A percentile compares a stretch with the other conserved stretches of the same genome.
These are phyloP conservation scores for Coprinellus aureogranulatus DNA, from an alignment of 768 basidiomycete genomes.

Conservation along the genomic window DNA sequence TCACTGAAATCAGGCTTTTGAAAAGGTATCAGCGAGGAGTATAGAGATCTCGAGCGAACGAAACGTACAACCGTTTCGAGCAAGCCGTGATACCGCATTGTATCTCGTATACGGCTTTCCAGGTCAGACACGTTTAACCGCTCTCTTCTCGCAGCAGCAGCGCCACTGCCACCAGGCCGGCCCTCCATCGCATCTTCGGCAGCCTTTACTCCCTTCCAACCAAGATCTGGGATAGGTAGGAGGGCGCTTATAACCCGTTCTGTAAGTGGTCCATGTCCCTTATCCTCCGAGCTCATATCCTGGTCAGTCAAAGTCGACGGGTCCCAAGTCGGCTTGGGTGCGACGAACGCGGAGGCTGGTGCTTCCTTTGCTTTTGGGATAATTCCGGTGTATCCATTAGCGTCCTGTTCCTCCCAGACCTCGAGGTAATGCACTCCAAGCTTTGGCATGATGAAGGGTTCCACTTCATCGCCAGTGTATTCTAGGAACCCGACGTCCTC, in stretches of 20 bases:
- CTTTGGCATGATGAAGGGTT: conserved; percentile 82
- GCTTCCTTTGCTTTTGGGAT: conserved; percentile 31
- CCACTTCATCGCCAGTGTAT: conserved; percentile 85
- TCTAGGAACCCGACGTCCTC: conserved; percentile 95
- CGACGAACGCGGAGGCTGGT: conserved; percentile 37
- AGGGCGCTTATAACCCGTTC: conserved; percentile 79
- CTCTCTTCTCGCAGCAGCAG: conserved; percentile 71
- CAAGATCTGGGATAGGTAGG: conserved; percentile 63
- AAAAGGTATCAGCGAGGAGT: too few relatives aligned
- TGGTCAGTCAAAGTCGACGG: conserved; percentile 75
- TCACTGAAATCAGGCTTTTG: conserved; percentile 70
- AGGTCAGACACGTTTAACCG: conserved; percentile 77
- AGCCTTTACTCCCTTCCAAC: conserved; percentile 78
- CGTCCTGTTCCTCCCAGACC: conserved; percentile 92
- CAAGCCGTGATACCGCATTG: conserved; percentile 73
- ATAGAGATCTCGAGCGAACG: neutral
- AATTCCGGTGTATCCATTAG: conserved; percentile 33
- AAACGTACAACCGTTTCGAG: conserved; percentile 65
- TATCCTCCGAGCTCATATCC: conserved; percentile 68
- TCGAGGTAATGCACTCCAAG: conserved; percentile 86
- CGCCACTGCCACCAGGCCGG: conserved; percentile 74
- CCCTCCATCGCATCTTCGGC: conserved; percentile 85
- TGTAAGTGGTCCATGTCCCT: conserved; percentile 83
- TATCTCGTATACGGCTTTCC: conserved; percentile 72
- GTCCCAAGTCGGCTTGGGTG: conserved; percentile 74